phyloP scores from a whole-genome alignment of 768 basidiomycete species.

The Russula brevipes region DNA sequence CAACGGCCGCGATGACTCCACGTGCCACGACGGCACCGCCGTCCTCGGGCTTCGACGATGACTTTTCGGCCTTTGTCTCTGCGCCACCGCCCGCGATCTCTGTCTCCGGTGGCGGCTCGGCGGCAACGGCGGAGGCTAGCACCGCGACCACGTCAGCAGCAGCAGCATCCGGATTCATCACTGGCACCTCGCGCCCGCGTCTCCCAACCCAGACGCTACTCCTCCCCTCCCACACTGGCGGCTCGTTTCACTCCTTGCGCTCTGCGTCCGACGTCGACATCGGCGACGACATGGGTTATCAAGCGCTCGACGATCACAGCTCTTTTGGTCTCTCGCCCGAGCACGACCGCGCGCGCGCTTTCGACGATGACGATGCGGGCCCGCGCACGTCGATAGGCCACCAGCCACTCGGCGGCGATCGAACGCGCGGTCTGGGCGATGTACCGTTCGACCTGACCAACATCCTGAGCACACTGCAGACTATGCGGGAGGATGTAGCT shows the following conservation, averaged over 20 bases:
- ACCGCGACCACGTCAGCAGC: background rate
- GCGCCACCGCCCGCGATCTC: constrained; percentile 35
- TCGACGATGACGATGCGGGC: background rate
- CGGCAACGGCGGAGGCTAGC: background rate
- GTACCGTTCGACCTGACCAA: constrained; percentile 19
- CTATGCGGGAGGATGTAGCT: constrained; percentile 20
- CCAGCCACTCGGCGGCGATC: background rate
- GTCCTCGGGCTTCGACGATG: constrained; percentile 59
- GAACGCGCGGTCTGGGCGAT: background rate
- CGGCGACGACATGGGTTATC: constrained; percentile 15
- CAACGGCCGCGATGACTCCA: background rate
- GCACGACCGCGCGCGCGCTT: background rate
- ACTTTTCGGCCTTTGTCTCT: constrained; percentile 72
- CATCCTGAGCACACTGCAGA: constrained; percentile 16
- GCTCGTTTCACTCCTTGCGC: constrained; percentile 48
- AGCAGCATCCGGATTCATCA: background rate
- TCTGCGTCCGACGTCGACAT: constrained; percentile 53
- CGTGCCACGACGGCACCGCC: background rate
- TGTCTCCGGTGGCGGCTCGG: background rate
- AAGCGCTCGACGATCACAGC: constrained; percentile 22
- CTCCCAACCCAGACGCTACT: constrained; percentile 20
- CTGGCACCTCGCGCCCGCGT: background rate
- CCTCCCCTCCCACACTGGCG: constrained; percentile 30
- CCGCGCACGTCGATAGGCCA: background rate
- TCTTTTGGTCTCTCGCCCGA: constrained; percentile 7